Conservation (phyloP, 1,139 yeast genomes). For the Zygoascus hellenicus region DNA sequence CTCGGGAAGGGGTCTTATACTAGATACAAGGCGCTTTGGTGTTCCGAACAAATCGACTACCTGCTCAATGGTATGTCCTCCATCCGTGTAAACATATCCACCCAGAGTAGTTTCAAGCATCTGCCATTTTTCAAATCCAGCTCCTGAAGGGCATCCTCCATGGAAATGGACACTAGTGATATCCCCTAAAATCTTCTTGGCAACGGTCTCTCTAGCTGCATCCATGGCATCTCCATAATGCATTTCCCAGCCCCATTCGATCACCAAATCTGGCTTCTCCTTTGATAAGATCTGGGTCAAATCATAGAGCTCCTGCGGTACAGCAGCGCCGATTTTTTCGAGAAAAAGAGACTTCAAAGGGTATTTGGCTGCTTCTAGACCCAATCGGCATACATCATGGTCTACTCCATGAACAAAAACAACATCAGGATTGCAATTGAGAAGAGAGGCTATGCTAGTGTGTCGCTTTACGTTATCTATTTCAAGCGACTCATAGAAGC, state of each 20-base stretch:
- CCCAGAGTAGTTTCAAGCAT: conserved; percentile 12
- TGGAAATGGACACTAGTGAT: conserved; percentile 13
- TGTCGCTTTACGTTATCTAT: not conserved
- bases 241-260: conserved; percentile 16
- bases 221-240: conserved; percentile 14
- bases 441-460: conserved; percentile 1
- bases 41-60: conserved; percentile 12
- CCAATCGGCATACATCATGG: conserved; percentile 11
- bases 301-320: conserved; percentile 10
- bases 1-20: conserved; percentile 11
- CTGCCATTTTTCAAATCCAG: conserved; percentile 13
- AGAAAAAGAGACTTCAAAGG: conserved; percentile 12
- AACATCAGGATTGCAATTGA: conserved; percentile 10
- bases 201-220: conserved; percentile 8
- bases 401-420: conserved; percentile 13
- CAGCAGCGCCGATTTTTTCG: conserved; percentile 12
- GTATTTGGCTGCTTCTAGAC: conserved; percentile 6
- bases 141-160: conserved; percentile 15
- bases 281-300: conserved; percentile 2
- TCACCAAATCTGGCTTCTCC: conserved; percentile 11
- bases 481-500: conserved; percentile 1
- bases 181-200: conserved; percentile 8
- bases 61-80: conserved; percentile 13
- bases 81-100: conserved; percentile 14
- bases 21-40: conserved; percentile 11